phyloP scores from a whole-genome alignment of 805 yeast genomes.

The Danielia oregonensis region DNA sequence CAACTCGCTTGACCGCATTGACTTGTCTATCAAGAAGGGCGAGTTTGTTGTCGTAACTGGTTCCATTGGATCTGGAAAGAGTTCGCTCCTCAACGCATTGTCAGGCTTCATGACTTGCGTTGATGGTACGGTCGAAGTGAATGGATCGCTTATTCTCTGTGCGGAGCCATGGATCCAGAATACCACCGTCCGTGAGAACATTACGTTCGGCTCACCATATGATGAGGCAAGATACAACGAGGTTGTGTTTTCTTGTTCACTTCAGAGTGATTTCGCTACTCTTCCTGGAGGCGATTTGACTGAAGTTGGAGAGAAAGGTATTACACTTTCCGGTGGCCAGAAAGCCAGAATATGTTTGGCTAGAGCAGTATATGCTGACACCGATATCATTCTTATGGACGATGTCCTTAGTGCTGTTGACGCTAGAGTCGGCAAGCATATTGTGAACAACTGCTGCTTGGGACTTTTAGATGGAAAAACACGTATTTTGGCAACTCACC shows the following conservation, averaged over 20 bases:
- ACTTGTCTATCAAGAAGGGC: too few species aligned
- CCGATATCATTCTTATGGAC: constrained; percentile 66
- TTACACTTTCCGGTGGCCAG: constrained; percentile 86
- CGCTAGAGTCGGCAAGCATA: constrained; percentile 80
- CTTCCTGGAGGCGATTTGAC: constrained; percentile 74
- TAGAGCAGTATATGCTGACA: constrained; percentile 68
- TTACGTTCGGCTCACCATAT: constrained; percentile 58
- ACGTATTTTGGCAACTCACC: constrained; percentile 80
- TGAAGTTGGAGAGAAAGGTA: constrained; percentile 83
- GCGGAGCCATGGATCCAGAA: too few species aligned
- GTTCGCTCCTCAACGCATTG: too few species aligned
- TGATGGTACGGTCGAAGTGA: too few species aligned
- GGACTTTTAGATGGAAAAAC: constrained; percentile 59
- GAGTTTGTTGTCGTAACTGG: too few species aligned
- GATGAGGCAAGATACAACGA: constrained; percentile 49
- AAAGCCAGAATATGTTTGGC: constrained; percentile 80
- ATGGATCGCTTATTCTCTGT: too few species aligned
- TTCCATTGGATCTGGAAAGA: too few species aligned
- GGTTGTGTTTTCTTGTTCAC: constrained; percentile 63
- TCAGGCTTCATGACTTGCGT: too few species aligned
- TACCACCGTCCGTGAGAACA: too few species aligned
- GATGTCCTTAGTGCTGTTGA: constrained; percentile 85
- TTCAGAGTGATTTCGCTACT: constrained; percentile 59
- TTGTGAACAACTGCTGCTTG: constrained; percentile 63
- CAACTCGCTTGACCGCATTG: too few species aligned